Percentiles rank a stretch among this genome's conserved stretches.
Conservation (phyloP, 1,284 basidiomycete genomes). For the Sphaerobolus stellatus region DNA sequence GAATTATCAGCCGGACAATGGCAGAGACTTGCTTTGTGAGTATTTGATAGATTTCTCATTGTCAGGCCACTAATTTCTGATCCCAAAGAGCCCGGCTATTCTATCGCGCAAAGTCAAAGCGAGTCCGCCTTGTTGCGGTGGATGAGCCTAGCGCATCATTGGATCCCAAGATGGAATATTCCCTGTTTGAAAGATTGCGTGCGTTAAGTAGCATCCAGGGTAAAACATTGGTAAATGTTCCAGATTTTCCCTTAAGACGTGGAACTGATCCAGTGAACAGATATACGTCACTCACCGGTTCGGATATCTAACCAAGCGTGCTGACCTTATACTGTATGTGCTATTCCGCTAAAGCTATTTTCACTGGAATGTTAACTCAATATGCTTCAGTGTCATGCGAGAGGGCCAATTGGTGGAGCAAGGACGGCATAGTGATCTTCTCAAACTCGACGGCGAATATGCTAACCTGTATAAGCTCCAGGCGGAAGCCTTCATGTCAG, state of each 20-base stretch:
- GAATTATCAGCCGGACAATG: constrained; percentile 37
- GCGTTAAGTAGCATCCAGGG: constrained; percentile 9
- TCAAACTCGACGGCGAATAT: constrained; percentile 30
- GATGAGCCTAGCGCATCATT: constrained; percentile 57
- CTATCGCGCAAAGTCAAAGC: constrained; percentile 45
- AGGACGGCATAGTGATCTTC: constrained; percentile 36
- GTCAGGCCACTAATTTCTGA: not conserved
- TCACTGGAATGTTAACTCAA: not conserved
- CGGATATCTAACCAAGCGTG: constrained; percentile 33
- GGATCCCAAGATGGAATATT: constrained; percentile 49
- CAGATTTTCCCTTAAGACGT: not conserved
- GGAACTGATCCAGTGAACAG: not conserved
- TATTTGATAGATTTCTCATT: constrained; percentile 10
- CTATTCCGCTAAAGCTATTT: not conserved
- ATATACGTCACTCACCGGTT: constrained; percentile 42
- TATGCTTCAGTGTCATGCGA: constrained; percentile 1
- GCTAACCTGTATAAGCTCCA: constrained; percentile 27
- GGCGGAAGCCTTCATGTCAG: constrained; percentile 2
- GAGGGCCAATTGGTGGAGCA: constrained; percentile 27
- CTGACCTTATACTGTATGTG: constrained; percentile 42
- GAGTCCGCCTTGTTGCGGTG: constrained; percentile 45
- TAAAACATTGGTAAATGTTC: constrained; percentile 4
- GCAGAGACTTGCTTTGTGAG: constrained; percentile 43
- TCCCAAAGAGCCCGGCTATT: constrained; percentile 35
- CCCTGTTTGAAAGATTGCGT: constrained; percentile 52